Base-by-base conservation (phyloP, 2,329 filamentous ascomycete species). In the Colletotrichum sp. region DNA sequence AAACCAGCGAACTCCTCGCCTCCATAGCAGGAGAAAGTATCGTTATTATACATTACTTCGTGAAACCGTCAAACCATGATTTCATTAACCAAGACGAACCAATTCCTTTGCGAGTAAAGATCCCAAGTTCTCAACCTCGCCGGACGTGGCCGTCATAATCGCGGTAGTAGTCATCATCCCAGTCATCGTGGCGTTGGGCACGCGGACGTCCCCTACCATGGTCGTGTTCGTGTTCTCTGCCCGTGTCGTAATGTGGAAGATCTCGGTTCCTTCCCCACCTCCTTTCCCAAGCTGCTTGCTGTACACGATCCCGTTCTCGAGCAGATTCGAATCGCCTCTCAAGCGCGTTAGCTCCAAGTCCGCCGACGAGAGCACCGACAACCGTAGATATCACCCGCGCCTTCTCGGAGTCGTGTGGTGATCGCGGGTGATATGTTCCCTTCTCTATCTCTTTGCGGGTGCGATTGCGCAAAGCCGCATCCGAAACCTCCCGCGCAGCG, bases 291-390 rank as follows among this genome's bases (percentile, higher is more conserved):
- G 78, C 73, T 34, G 74, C 76, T 15, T 80, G 75, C 72, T 84
- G 80, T n/a, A 77, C 76, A 36, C 79, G 79, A 59, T 81, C 82
- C 36, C 80, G 79, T 16, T 82, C 81, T 15, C 81, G 80, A 8
- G 81, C 81, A 65, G 80, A 79, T 77, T 87, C 86, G 13, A 88
- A 78, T 59, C 82, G 82, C 75, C 84, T 86, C 75, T 87, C 85
- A 43, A 89, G 78, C 16, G 86, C 87, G 67, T 89, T 90, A 15
- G 88, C 89, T 6, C 88, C 88, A 12, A 91, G 82, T 5, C 88
- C 89, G 4, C 88, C 89, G 1, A 89, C 88, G 5, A 89, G 87
- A 2, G 88, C 89, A 3, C 89, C 89, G 5, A 90, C 83, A 12
- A 90, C 81, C 12, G 89, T 89, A 5, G 87, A 86, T 18, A 90